Evolutionary conservation across 192 early-diverging fungal genomes (phyloP).

Genomic region (Cetraspora pellucida): DNA sequence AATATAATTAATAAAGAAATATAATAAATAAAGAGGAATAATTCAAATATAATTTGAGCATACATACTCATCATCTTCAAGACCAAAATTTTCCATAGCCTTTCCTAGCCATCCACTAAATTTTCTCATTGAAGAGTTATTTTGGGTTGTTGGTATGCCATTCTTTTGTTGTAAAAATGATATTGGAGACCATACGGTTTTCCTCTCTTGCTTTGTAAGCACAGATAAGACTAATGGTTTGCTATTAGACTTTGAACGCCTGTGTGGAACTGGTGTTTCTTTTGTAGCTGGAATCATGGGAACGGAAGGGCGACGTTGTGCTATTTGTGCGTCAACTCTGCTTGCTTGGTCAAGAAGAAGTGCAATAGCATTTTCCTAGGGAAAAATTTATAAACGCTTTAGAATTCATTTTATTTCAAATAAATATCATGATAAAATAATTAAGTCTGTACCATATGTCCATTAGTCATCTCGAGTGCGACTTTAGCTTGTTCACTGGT

Average conservation of each 20-base stretch:
- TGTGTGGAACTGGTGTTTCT: background rate
- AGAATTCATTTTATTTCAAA: background rate
- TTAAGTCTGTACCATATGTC: conserved; percentile 53
- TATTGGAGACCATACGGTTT: conserved; percentile 52
- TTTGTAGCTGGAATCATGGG: conserved; percentile 26
- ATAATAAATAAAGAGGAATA: no score
- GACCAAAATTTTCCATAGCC: conserved; percentile 65
- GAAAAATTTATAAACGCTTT: background rate
- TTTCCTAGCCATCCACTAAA: conserved; percentile 61
- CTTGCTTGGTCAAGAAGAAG: conserved; percentile 63
- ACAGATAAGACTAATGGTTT: background rate
- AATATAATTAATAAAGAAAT: no score
- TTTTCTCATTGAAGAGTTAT: conserved; percentile 52
- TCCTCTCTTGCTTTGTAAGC: conserved; percentile 25
- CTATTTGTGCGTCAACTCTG: conserved; percentile 51
- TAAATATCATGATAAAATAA: background rate
- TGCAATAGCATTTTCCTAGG: conserved; percentile 59
- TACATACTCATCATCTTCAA: conserved; percentile 55
- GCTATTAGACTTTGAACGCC: conserved; percentile 20
- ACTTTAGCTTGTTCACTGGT: conserved; percentile 58
- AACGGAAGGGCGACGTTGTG: conserved; percentile 34
- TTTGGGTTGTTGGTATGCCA: conserved; percentile 46
- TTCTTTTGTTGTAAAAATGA: conserved; percentile 60
- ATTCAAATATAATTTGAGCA: background rate
- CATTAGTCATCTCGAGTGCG: conserved; percentile 57